These are phyloP conservation scores for Gautieria morchelliformis DNA, from an alignment of 768 basidiomycete species.

Conservation along the genomic window DNA sequence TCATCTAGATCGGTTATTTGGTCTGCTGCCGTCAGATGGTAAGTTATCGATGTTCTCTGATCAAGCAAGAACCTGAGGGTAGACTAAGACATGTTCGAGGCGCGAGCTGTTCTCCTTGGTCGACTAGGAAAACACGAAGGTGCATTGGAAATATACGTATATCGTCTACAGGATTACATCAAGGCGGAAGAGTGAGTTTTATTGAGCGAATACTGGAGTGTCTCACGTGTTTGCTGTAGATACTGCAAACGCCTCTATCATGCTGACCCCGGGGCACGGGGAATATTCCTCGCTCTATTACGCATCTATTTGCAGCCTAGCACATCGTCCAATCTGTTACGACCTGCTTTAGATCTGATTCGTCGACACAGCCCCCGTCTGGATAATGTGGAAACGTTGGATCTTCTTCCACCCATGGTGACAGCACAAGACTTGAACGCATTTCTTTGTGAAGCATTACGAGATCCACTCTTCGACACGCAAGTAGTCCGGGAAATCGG, in stretches of 20 bases:
- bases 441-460: slow-evolving; percentile 66
- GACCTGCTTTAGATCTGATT: slow-evolving; percentile 83
- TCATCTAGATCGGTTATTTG: slow-evolving; percentile 71
- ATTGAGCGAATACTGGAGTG: not conserved
- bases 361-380: slow-evolving; percentile 74
- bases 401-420: slow-evolving; percentile 85
- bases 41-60: slow-evolving; percentile 12
- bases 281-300: slow-evolving; percentile 77
- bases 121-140: slow-evolving; percentile 85
- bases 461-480: slow-evolving; percentile 59
- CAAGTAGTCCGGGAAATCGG: slow-evolving; percentile 59
- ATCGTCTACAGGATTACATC: slow-evolving; percentile 68
- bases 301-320: slow-evolving; percentile 76
- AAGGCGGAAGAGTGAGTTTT: slow-evolving; percentile 81
- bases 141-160: slow-evolving; percentile 91
- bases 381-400: slow-evolving; percentile 71
- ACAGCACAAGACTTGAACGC: slow-evolving; percentile 68
- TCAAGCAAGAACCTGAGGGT: not conserved
- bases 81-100: slow-evolving; percentile 71
- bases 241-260: slow-evolving; percentile 84
- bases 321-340: slow-evolving; percentile 35
- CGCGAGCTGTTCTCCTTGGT: slow-evolving; percentile 85
- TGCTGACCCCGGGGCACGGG: slow-evolving; percentile 40
- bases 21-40: slow-evolving; percentile 77
- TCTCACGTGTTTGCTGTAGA: slow-evolving; percentile 30